A percentile compares a stretch with the other conserved stretches of the same genome.
Conservation (phyloP, 176 grass and related monocot species). For the Musa schizocarpa region DNA sequence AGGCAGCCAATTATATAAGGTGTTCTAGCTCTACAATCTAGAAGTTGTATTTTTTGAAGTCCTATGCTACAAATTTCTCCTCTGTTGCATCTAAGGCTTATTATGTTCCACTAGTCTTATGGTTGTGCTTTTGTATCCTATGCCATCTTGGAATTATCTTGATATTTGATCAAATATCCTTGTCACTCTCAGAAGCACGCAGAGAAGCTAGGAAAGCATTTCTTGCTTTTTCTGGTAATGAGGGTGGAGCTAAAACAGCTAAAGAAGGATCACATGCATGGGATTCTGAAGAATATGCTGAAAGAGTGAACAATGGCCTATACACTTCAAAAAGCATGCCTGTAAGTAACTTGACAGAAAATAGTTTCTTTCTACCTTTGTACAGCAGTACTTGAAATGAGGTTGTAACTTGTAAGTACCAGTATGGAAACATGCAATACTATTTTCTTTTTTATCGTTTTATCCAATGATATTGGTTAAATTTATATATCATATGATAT, state of each 20-base stretch:
- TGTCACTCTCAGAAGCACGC: constrained; percentile 50
- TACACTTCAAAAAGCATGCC: constrained; percentile 45
- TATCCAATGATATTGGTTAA: too few relatives aligned
- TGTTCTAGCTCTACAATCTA: not conserved
- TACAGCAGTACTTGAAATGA: not conserved
- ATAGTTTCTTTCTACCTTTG: not conserved
- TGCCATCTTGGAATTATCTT: not conserved
- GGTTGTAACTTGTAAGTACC: too few relatives aligned
- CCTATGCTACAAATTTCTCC: not conserved
- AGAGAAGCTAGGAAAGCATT: constrained; percentile 93
- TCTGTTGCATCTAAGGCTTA: not conserved
- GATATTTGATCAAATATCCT: constrained; percentile 11
- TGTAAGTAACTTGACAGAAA: constrained; percentile 30
- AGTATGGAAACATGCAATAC: too few relatives aligned
- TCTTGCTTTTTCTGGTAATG: constrained; percentile 61
- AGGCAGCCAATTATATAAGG: not conserved
- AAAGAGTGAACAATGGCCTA: constrained; percentile 25
- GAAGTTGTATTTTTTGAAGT: not conserved
- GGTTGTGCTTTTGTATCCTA: not conserved
- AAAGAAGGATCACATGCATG: constrained; percentile 30
- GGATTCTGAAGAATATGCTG: constrained; percentile 36
- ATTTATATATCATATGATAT: too few relatives aligned
- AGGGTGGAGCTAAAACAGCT: constrained; percentile 28
- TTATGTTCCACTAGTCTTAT: not conserved
- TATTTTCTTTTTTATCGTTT: too few relatives aligned